phyloP scores from a whole-genome alignment of 2,329 filamentous ascomycete genomes.

The Fusarium sp. region DNA sequence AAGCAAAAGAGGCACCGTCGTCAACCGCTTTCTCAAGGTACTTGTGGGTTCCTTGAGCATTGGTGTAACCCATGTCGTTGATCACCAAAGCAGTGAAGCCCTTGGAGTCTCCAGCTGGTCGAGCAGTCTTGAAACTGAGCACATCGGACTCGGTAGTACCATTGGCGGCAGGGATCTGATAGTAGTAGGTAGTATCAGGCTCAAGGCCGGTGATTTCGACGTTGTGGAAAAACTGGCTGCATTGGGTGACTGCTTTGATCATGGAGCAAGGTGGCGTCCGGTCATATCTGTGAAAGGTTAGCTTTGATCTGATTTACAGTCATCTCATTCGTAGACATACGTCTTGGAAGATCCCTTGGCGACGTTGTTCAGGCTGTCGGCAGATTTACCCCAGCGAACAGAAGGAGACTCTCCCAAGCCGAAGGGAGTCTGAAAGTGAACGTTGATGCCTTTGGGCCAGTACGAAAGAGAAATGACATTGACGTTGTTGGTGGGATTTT shows the following conservation, averaged over 20 bases:
- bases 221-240: slow-evolving; percentile 65
- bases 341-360: neutral
- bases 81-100: slow-evolving; percentile 60
- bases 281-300: slow-evolving; percentile 53
- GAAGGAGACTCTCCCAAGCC: slow-evolving; percentile 59
- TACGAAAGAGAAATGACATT: slow-evolving; percentile 64
- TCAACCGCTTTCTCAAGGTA: slow-evolving; percentile 55
- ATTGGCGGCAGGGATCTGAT: slow-evolving; percentile 61
- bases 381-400: slow-evolving; percentile 56
- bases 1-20: slow-evolving; percentile 62
- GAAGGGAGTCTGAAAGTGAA: slow-evolving; percentile 67
- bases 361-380: neutral
- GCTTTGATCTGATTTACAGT: neutral
- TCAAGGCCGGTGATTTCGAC: slow-evolving; percentile 57
- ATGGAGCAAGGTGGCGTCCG: slow-evolving; percentile 63
- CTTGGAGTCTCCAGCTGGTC: slow-evolving; percentile 54
- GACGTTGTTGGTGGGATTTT: slow-evolving; percentile 62
- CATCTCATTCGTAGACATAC: neutral
- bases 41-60: slow-evolving; percentile 60
- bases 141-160: slow-evolving; percentile 61
- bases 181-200: slow-evolving; percentile 62
- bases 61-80: slow-evolving; percentile 67
- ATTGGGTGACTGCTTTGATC: slow-evolving; percentile 58
- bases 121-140: slow-evolving; percentile 60
- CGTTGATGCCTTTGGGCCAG: slow-evolving; percentile 61